Conservation (phyloP, 495 filamentous ascomycete genomes). For the Parachaetomium inaequale region DNA sequence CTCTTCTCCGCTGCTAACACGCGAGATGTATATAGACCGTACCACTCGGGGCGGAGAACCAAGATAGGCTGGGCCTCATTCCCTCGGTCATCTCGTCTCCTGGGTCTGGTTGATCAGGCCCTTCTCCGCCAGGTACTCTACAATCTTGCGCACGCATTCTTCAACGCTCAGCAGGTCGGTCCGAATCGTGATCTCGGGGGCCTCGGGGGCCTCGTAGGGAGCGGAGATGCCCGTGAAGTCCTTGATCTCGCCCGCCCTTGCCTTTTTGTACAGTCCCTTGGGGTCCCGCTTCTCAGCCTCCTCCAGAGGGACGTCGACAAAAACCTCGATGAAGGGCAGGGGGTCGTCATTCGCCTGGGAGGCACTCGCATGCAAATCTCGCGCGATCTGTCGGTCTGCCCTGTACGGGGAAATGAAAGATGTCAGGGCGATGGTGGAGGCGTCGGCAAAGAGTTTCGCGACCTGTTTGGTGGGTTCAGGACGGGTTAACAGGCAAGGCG, state of each 20-base stretch:
- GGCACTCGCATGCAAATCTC: constrained; percentile 65
- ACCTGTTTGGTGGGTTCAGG: constrained; percentile 49
- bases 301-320: constrained; percentile 80
- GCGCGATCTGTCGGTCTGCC: constrained; percentile 77
- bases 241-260: constrained; percentile 85
- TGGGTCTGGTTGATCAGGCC: constrained; percentile 38
- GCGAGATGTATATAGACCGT: neutral
- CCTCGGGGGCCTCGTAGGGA: constrained; percentile 87
- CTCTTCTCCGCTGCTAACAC: neutral
- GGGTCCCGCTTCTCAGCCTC: constrained; percentile 93
- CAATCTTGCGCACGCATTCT: constrained; percentile 80
- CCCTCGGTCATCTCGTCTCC: constrained; percentile 28
- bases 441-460: constrained; percentile 92
- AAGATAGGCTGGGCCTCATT: neutral
- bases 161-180: constrained; percentile 73
- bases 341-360: constrained; percentile 48
- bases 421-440: constrained; percentile 79
- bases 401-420: constrained; percentile 96
- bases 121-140: constrained; percentile 66
- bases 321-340: constrained; percentile 90
- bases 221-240: constrained; percentile 94
- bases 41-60: neutral
- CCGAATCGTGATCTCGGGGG: constrained; percentile 79
- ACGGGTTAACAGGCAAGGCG: neutral
- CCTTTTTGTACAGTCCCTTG: constrained; percentile 97